These are phyloP conservation scores for Cladosporium sp. DNA, from an alignment of 2,329 filamentous ascomycete species.

Conservation along the genomic window DNA sequence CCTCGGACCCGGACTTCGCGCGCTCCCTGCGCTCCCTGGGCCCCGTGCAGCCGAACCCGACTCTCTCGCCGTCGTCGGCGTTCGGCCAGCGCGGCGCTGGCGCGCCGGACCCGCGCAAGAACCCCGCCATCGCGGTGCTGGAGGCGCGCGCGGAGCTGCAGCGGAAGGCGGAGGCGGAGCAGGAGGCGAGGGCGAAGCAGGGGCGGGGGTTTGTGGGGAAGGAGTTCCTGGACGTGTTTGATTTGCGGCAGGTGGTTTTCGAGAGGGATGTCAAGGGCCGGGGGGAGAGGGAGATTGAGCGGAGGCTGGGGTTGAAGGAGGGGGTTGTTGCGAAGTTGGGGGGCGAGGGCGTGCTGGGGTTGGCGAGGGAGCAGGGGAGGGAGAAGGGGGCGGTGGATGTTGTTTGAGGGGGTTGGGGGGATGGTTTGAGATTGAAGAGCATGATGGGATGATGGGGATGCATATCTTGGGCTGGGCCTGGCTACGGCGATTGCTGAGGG, in stretches of 20 bases:
- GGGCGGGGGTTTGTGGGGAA: slow-evolving; percentile 27
- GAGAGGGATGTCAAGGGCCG: slow-evolving; percentile 27
- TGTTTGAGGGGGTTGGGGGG: slow-evolving; percentile 18
- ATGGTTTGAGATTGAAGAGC: neutral
- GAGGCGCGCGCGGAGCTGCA: slow-evolving; percentile 46
- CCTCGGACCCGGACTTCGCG: slow-evolving; percentile 61
- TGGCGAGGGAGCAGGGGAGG: slow-evolving; percentile 26
- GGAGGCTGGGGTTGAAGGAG: slow-evolving; percentile 27
- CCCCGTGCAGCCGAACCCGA: slow-evolving; percentile 52
- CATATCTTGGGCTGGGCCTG: too few species aligned
- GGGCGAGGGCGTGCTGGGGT: slow-evolving; percentile 24
- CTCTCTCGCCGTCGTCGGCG: slow-evolving; percentile 49
- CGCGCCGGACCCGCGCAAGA: slow-evolving; percentile 38
- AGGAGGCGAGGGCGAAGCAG: slow-evolving; percentile 26
- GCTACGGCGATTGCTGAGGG: too few species aligned
- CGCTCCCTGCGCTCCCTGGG: slow-evolving; percentile 67
- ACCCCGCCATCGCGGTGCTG: slow-evolving; percentile 51
- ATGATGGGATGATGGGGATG: too few species aligned
- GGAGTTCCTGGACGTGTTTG: slow-evolving; percentile 40
- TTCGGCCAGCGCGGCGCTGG: slow-evolving; percentile 32
- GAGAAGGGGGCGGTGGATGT: slow-evolving; percentile 26
- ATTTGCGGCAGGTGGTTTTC: slow-evolving; percentile 32
- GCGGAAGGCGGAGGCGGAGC: slow-evolving; percentile 49
- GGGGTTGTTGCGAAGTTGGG: slow-evolving; percentile 30
- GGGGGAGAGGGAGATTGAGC: slow-evolving; percentile 28